Base-by-base conservation (phyloP, 2,329 filamentous ascomycete genomes). In the Plectosphaerella cucumerina region DNA sequence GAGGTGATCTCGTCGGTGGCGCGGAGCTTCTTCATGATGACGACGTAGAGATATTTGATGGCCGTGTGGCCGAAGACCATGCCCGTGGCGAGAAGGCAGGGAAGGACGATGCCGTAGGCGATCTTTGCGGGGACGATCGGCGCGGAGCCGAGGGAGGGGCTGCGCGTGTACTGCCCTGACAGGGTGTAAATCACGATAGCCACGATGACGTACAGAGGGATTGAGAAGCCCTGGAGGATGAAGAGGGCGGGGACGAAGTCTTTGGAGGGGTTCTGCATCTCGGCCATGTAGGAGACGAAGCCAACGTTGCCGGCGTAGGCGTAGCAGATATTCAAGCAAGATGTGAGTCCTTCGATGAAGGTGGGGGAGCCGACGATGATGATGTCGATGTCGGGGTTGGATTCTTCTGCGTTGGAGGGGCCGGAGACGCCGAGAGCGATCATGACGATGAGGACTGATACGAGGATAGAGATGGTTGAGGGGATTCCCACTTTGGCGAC, bases 221-320 rank as follows among this genome's bases (percentile, higher is more conserved):
- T 63, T 1, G 64, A 63, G 45, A 67, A 66, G 43, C 60, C 52
- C 33, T 69, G 66, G 1, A 69, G 60, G 46, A 60, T 59, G 11
- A 60, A 53, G 6, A 69, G 52, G 2, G 63, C 63, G 47, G 62
- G 62, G 0, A 62, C 59, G 42, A 67, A 68, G 48, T 68, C 65
- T 9, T 56, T 56, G 11, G 57, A 58, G 0, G 65, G 65, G 48
- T 67, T 60, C 33, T 59, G 58, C 65, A 68, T 67, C 53, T 68
- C 65, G 2, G 63, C 63, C 59, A 68, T 67, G 14, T 64, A 65
- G 0, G 56, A 59, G 34, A 73, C 65, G 43, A 67, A 68, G 51
- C 64, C 66, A 46, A 68, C 66, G 56, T 70, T 68, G 15, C 67
- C 68, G 6, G 66, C 67, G 55, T 66, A 70, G 26, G 67, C 65